These are phyloP conservation scores for Gracilaria gracilis DNA, from an alignment of 23 red algal species.

Conservation along the genomic window DNA sequence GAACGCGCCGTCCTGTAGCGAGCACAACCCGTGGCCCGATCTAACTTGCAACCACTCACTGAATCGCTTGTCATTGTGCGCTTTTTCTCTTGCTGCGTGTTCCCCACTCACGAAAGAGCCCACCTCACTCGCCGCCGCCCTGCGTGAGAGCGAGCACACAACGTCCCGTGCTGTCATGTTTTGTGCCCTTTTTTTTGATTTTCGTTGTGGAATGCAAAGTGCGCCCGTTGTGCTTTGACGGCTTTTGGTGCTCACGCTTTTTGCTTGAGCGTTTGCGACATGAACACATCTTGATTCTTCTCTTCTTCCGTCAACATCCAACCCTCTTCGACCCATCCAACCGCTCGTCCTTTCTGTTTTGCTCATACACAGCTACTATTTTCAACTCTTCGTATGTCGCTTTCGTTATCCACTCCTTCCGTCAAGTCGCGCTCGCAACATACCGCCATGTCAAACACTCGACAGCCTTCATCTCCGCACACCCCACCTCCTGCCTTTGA, in stretches of 20 bases:
- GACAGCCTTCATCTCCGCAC: slow-evolving; percentile 6
- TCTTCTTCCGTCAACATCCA: background rate
- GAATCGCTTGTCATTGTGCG: slow-evolving; percentile 2
- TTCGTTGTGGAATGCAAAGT: background rate
- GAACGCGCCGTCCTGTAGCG: no score
- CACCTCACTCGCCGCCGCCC: background rate
- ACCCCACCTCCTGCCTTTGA: slow-evolving; percentile 22
- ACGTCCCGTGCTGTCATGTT: background rate
- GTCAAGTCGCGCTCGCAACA: slow-evolving; percentile 5
- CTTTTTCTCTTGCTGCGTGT: background rate
- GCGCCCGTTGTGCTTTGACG: background rate
- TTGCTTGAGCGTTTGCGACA: background rate
- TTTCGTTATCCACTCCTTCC: slow-evolving; percentile 10
- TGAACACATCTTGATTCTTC: background rate
- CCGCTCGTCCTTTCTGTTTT: background rate
- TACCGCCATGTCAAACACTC: slow-evolving; percentile 22
- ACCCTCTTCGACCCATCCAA: background rate
- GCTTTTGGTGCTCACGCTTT: background rate
- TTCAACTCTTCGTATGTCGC: slow-evolving; percentile 21
- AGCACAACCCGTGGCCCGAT: slow-evolving; percentile 26
- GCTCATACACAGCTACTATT: background rate
- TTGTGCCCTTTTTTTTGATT: background rate
- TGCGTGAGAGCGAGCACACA: background rate
- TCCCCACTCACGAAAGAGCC: background rate
- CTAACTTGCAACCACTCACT: background rate